Base-by-base conservation (phyloP, 164 flowering plant species). In the Annona squamosa region DNA sequence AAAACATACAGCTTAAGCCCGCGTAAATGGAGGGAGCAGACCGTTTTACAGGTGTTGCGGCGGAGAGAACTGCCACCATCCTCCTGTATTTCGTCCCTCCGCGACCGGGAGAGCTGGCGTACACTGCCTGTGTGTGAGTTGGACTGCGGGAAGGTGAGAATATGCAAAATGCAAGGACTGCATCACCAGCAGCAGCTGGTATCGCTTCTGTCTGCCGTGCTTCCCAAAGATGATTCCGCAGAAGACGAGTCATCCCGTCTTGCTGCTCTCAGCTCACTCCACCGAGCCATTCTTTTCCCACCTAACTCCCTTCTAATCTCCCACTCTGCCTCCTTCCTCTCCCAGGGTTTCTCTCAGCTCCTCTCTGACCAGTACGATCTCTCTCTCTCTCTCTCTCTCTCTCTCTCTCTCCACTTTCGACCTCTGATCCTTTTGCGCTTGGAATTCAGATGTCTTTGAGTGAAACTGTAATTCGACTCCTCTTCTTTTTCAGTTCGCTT, bases 181-280 rank as follows among this genome's bases (percentile, higher is more conserved):
- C 97, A 92, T 56, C 97, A 87, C 65, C 97, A 90, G 45, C 97
- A 91, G 62, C 97, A 92, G 69, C 85, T 94, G 45, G 97, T 87
- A 3, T 87, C 91, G 65, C 94, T 92, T 7, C 93, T 94, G 77
- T 76, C 92, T 70, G 88, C 75, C 5, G 97, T 92, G 10, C 91
- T 87, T 43, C 90, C 92, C 69, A 88, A 90, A 71, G 91, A 85
- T 73, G 78, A 73, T 18, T 65, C 86, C 48, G 48, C 85, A 5
- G 78, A 80, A 3, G 85, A 79, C 75, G 94, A 88, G 47, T 77
- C 90, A 0, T 65, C 86, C 37, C 89, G 97, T 1, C 76, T 94
- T 74, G 79, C 85, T 76, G 95, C 98, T 68, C 79, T 94, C 46
- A 81, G 77, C 77, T 92, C 97, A 0, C 95, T 94, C 69, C 97